phyloP scores from a whole-genome alignment of 2,329 filamentous ascomycete species.

The Arthrobotrys conoides region DNA sequence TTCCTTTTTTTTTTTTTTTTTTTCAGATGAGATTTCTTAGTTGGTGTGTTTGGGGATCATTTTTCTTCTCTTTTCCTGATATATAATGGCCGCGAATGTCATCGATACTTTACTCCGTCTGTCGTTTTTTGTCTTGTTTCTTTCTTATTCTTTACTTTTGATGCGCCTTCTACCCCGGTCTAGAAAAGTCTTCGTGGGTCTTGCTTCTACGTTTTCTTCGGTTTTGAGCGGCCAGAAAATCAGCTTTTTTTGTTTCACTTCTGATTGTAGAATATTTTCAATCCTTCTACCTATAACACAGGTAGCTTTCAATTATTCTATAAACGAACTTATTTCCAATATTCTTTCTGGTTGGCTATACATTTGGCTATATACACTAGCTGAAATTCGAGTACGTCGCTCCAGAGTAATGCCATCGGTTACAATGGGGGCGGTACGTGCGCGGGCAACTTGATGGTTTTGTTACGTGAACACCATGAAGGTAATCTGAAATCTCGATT shows the following conservation, averaged over 20 bases:
- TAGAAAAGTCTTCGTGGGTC: constrained; percentile 39
- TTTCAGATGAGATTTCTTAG: background rate
- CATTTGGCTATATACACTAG: background rate
- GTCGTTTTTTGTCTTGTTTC: background rate
- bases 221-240: constrained; percentile 26
- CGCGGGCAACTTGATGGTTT: no score
- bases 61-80: constrained; percentile 19
- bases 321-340: background rate
- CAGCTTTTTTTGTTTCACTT: constrained; percentile 30
- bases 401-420: no score
- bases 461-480: no score
- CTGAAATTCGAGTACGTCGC: no score
- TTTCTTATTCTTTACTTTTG: background rate
- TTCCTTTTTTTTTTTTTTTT: background rate
- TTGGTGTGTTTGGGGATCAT: constrained; percentile 11
- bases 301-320: background rate
- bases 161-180: constrained; percentile 6
- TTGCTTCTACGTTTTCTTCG: constrained; percentile 31
- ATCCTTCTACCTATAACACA: background rate
- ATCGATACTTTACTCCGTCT: background rate
- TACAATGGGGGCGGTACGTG: no score
- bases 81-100: constrained; percentile 38
- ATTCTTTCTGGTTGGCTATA: background rate
- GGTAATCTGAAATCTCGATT: no score
- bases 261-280: constrained; percentile 56